Evolutionary conservation across 2,329 filamentous ascomycete genomes (phyloP), one percentile per base, ranked within the genome.

Genomic region (Blastomyces silverae): DNA sequence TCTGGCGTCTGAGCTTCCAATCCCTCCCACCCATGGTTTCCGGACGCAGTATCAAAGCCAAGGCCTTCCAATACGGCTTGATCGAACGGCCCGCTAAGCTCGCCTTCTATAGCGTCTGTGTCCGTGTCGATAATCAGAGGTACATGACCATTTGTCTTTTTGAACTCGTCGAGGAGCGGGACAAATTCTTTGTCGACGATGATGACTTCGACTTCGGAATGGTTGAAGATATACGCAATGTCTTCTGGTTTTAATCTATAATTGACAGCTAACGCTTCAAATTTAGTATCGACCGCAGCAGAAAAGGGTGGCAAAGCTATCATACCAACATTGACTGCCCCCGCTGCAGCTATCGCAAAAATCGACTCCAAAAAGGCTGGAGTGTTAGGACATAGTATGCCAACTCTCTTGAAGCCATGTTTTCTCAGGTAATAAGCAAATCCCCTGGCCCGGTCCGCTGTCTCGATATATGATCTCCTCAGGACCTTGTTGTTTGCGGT

Each of bases 361-460:
- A 96, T 90, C 7, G 87, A 85, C 78, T 97, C 93, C 37, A 99
- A 81, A 71, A 97, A 97, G 0, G 92, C 92, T 0, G 94, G 94
- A 0, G 94, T 99, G 75, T 99, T 99, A 2, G 94, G 90, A 10
- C 87, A 88, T 13, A 99, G 81, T 59, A 99, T 88, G 7, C 94
- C 94, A 6, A 97, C 89, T 66, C 90, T 84, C 71, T 86, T 88
- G 72, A 86, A 87, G 4, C 84, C 83, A 73, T 90, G 85, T 75
- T 90, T 90, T 70, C 85, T 84, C 64, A 99, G 75, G 75, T 89
- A 97, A 78, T 96, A 97, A 17, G 92, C 92, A 22, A 99, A 80
- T 0, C 93, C 94, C 53, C 90, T 81, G 2, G 92, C 90, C 55
- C 94, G 90, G 73, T 96, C 90, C 20, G 94, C 90, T 66, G 92